Evolutionary conservation across 78 protist species (phyloP).

Genomic region (Dictyostelium intermedium): DNA sequence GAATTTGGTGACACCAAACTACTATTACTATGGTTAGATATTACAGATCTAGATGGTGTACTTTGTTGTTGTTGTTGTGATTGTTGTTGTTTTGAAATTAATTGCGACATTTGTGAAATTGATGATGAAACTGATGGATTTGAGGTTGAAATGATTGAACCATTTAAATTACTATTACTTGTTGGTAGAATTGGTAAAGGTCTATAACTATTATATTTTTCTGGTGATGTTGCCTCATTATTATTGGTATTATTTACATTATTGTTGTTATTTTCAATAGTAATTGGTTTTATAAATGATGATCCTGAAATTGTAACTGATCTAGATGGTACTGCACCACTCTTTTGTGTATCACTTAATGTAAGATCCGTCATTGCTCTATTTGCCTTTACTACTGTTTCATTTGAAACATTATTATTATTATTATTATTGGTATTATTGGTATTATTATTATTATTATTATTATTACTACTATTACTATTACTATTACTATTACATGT

Average conservation of each 20-base stretch:
- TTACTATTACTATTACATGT: background rate
- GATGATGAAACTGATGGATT: background rate
- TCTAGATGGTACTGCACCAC: conserved; percentile 3
- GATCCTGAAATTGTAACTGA: conserved; percentile 53
- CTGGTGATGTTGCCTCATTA: background rate
- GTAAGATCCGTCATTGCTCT: conserved; percentile 62
- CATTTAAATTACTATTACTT: background rate
- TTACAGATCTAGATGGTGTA: background rate
- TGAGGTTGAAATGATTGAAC: background rate
- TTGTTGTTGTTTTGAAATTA: background rate
- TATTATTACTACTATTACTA: background rate
- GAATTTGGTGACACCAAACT: too few species aligned
- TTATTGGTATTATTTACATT: background rate
- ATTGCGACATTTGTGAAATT: background rate
- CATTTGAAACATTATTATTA: background rate
- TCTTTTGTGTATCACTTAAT: conserved; percentile 9
- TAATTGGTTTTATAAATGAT: background rate
- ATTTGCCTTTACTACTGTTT: background rate
- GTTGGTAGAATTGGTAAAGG: conserved; percentile 27
- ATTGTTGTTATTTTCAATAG: background rate
- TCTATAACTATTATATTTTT: conserved; percentile 1
- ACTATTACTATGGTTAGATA: too few species aligned
- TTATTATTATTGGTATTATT: too few species aligned
- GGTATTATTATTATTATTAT: background rate
- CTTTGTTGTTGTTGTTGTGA: conserved; percentile 2